These are phyloP conservation scores for Talaromyces thailandensis DNA, from an alignment of 495 filamentous ascomycete species.

Conservation along the genomic window DNA sequence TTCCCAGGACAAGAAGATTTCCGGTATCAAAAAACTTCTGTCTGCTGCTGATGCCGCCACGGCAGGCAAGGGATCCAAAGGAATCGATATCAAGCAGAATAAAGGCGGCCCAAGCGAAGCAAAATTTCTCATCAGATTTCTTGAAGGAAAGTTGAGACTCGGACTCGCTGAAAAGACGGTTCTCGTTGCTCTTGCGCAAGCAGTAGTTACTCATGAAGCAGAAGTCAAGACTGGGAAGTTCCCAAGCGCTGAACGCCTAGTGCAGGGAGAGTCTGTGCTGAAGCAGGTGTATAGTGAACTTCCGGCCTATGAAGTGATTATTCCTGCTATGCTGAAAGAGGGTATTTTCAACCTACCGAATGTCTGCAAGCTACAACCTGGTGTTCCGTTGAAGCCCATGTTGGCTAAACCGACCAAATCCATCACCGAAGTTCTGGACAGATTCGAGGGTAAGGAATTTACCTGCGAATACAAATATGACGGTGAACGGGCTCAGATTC, in stretches of 20 bases:
- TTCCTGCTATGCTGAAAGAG: constrained; percentile 77
- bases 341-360: constrained; percentile 75
- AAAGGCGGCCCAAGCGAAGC: constrained; percentile 93
- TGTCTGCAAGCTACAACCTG: constrained; percentile 86
- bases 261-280: constrained; percentile 72
- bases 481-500: constrained; percentile 92
- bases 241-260: constrained; percentile 64
- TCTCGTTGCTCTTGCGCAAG: constrained; percentile 79
- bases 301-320: constrained; percentile 90
- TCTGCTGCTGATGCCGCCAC: constrained; percentile 70
- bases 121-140: constrained; percentile 83
- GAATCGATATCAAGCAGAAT: constrained; percentile 79
- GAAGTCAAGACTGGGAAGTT: constrained; percentile 54
- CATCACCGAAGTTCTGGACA: constrained; percentile 96
- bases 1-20: constrained; percentile 82
- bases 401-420: constrained; percentile 97
- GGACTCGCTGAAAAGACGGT: constrained; percentile 90
- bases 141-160: constrained; percentile 88
- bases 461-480: constrained; percentile 99
- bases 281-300: constrained; percentile 93
- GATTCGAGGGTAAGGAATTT: constrained; percentile 90
- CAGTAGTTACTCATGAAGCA: constrained; percentile 74
- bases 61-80: constrained; percentile 57
- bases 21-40: constrained; percentile 87
- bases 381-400: constrained; percentile 96